phyloP scores from a whole-genome alignment of 2,329 filamentous ascomycete genomes.

The Teratosphaeriaceae sp. region DNA sequence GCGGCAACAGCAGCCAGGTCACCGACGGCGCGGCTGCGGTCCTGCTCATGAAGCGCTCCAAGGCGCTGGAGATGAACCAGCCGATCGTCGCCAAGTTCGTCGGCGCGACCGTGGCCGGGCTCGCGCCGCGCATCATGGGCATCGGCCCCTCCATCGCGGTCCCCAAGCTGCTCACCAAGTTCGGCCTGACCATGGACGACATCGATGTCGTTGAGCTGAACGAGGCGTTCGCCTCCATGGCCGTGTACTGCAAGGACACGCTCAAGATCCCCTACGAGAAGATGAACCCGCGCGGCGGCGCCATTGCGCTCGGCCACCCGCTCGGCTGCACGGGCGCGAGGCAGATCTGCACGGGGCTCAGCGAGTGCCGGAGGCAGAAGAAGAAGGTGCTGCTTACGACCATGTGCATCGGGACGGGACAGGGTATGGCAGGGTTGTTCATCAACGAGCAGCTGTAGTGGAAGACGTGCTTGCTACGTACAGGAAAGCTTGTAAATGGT shows the following conservation, averaged over 20 bases:
- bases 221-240: constrained; percentile 97
- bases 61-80: constrained; percentile 77
- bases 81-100: constrained; percentile 94
- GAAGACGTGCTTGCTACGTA: too few species aligned
- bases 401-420: constrained; percentile 68
- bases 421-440: constrained; percentile 54
- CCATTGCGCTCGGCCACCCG: constrained; percentile 77
- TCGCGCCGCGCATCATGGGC: constrained; percentile 93
- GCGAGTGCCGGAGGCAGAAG: constrained; percentile 27
- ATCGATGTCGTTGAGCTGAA: constrained; percentile 91
- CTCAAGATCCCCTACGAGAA: constrained; percentile 66
- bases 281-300: constrained; percentile 75
- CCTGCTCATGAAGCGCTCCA: constrained; percentile 89
- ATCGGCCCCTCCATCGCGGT: constrained; percentile 70
- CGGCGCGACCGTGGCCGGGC: constrained; percentile 80
- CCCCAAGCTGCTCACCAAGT: constrained; percentile 76
- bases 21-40: constrained; percentile 90
- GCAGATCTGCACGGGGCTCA: constrained; percentile 74
- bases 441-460: constrained; percentile 57
- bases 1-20: constrained; percentile 90
- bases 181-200: constrained; percentile 71
- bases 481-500: too few species aligned
- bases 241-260: constrained; percentile 49
- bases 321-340: constrained; percentile 71
- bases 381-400: constrained; percentile 62